phyloP scores from a whole-genome alignment of 768 basidiomycete genomes.

The Chalciporus sphaerocephalus region DNA sequence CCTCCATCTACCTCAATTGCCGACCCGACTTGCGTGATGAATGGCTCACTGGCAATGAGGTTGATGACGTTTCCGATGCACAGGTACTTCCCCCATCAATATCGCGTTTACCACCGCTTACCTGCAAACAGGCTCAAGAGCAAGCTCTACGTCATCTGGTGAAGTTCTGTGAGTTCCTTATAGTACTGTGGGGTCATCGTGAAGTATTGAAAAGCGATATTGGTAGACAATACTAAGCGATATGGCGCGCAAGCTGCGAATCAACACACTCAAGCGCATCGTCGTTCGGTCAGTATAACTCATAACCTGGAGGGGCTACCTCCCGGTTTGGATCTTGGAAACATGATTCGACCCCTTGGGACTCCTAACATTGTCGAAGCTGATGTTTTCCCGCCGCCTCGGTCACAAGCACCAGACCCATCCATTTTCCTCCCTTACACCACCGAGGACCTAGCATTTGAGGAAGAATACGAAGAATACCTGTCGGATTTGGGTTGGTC shows the following conservation, averaged over 20 bases:
- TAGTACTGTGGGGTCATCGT: not conserved
- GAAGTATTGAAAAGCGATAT: slow-evolving; percentile 8
- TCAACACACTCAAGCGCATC: slow-evolving; percentile 56
- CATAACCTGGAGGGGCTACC: slow-evolving; percentile 75
- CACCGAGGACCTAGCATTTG: slow-evolving; percentile 90
- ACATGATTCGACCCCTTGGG: slow-evolving; percentile 68
- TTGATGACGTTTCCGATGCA: slow-evolving; percentile 89
- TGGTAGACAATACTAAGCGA: slow-evolving; percentile 81
- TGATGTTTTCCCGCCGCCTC: slow-evolving; percentile 93
- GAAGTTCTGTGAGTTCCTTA: slow-evolving; percentile 73
- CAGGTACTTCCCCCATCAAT: slow-evolving; percentile 48
- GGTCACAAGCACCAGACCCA: slow-evolving; percentile 79
- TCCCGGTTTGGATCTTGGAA: slow-evolving; percentile 68
- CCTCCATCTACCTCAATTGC: slow-evolving; percentile 95
- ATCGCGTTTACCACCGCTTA: slow-evolving; percentile 7
- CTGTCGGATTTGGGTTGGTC: slow-evolving; percentile 82
- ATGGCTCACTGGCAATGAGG: slow-evolving; percentile 91
- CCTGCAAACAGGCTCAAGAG: slow-evolving; percentile 73
- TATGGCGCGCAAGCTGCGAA: slow-evolving; percentile 63
- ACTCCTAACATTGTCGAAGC: slow-evolving; percentile 76
- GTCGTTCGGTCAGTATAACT: slow-evolving; percentile 79
- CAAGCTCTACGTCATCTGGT: slow-evolving; percentile 90
- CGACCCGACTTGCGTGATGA: slow-evolving; percentile 96
- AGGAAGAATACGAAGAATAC: slow-evolving; percentile 96
- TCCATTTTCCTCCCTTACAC: slow-evolving; percentile 87